A percentile compares a stretch with the other conserved stretches of the same genome.
Evolutionary conservation across 2,329 filamentous ascomycete species (phyloP).

Genomic region (Fusarium dimerum): DNA sequence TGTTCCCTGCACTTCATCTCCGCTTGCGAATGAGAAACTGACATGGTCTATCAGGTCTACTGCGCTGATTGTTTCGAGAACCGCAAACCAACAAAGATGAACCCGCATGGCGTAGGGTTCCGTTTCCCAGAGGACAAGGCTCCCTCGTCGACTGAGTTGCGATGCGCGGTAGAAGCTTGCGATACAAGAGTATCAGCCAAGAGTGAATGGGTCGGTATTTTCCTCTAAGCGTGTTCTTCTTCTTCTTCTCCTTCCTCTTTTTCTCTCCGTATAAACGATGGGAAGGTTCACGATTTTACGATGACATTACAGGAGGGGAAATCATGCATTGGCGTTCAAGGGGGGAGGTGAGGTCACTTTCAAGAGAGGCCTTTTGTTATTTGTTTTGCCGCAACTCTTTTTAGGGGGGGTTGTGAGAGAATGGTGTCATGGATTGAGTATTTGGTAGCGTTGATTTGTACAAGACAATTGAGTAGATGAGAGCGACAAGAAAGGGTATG

Average conservation of each 20-base stretch:
- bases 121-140: conserved; percentile 33
- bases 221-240: conserved; percentile 40
- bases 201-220: conserved; percentile 63
- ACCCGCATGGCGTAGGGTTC: conserved; percentile 41
- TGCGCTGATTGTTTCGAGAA: conserved; percentile 63
- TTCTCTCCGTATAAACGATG: neutral
- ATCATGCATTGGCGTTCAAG: neutral
- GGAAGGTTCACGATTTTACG: too few species aligned
- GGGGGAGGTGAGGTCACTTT: too few species aligned
- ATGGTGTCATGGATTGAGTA: too few species aligned
- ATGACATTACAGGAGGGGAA: neutral
- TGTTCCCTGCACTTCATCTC: neutral
- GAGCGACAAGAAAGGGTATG: too few species aligned
- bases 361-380: too few species aligned
- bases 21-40: conserved; percentile 1
- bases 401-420: too few species aligned
- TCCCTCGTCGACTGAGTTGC: conserved; percentile 36
- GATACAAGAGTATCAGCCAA: conserved; percentile 54
- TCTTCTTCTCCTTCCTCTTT: neutral
- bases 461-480: too few species aligned
- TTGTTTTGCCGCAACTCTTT: too few species aligned
- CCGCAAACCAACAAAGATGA: conserved; percentile 44
- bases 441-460: too few species aligned
- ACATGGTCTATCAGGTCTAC: conserved; percentile 52
- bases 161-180: conserved; percentile 61